phyloP scores from a whole-genome alignment of 352 stramenopile genomes.

The Pythium rishiriense region DNA sequence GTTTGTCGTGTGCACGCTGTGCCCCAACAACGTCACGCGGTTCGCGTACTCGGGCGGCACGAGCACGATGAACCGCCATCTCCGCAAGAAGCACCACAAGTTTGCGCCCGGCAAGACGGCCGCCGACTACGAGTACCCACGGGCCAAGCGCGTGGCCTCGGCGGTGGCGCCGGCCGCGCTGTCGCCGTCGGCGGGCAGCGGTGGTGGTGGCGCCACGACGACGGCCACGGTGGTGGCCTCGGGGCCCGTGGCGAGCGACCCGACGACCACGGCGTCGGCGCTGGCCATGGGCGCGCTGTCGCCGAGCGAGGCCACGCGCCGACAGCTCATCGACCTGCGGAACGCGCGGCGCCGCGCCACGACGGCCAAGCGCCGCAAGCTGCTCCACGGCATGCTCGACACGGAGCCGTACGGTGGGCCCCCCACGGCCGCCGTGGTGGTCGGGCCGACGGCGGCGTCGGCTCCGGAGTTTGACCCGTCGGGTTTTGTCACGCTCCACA shows the following conservation, averaged over 20 bases:
- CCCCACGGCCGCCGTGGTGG: background rate
- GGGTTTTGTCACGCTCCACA: constrained; percentile 51
- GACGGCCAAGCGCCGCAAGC: constrained; percentile 42
- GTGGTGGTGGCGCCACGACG: background rate
- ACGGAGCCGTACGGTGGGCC: constrained; percentile 26
- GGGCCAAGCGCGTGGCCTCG: constrained; percentile 19
- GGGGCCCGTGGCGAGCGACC: background rate
- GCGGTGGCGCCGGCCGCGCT: constrained; percentile 13
- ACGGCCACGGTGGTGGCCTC: background rate
- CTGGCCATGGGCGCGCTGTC: constrained; percentile 36
- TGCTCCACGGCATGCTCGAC: constrained; percentile 39
- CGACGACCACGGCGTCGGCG: background rate
- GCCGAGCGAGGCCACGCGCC: constrained; percentile 42
- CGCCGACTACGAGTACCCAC: constrained; percentile 68
- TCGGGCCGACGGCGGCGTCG: background rate
- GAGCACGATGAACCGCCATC: constrained; percentile 82
- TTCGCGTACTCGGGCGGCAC: constrained; percentile 85
- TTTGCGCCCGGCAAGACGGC: constrained; percentile 72
- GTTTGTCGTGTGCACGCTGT: constrained; percentile 78
- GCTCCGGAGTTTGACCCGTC: constrained; percentile 64
- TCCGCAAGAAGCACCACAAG: constrained; percentile 83
- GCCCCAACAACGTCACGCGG: constrained; percentile 58
- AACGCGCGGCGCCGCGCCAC: constrained; percentile 48
- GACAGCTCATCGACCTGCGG: constrained; percentile 62
- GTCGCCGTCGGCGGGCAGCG: background rate